Base-by-base conservation (phyloP, 2,329 filamentous ascomycete genomes). In the Aspergillus ruber region DNA sequence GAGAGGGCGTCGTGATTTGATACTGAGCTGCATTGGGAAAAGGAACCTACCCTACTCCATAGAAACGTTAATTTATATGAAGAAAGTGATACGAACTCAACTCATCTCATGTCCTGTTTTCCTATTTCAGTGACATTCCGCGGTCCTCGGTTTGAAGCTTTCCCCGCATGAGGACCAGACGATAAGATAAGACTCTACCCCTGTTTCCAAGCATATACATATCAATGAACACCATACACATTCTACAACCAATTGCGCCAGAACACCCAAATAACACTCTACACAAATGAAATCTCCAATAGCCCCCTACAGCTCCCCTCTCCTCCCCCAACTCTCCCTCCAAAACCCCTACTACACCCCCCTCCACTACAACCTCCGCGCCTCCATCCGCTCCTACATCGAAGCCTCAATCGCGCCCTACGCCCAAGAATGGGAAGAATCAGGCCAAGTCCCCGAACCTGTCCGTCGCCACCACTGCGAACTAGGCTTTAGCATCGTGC, bases 391-490 rank as follows among this genome's bases (percentile, higher is more conserved):
- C 35, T 59, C 72, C 20, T 85, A 85, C 51, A 69, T 85, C 42
- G 76, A 85, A 49, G 70, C 74, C 2, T 67, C 82, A 33, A 71
- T 86, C 40, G 67, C 78, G 2, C 82, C 81, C 0, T 71, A 77
- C 52, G 77, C 78, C 3, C 73, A 82, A 27, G 79, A 84, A 35
- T 86, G 83, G 83, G 84, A 86, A 59, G 74, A 72, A 3, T 75
- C 76, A 2, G 76, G 76, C 1, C 62, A 76, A 46, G 77, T 79
- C 10, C 78, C 78, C 9, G 59, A 65, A 6, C 56, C 65, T 41
- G 76, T 67, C 32, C 61, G 68, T 38, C 60, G 59, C 5, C 56
- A 56, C 6, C 72, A 72, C 46, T 64, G 65, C 49, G 59, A 66
- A 42, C 66, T 72, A 0, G 72, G 74, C 2, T 71, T 66, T 42